Evolutionary conservation across 192 early-diverging fungal genomes (phyloP).

Genomic region (Entophlyctis helioformis): DNA sequence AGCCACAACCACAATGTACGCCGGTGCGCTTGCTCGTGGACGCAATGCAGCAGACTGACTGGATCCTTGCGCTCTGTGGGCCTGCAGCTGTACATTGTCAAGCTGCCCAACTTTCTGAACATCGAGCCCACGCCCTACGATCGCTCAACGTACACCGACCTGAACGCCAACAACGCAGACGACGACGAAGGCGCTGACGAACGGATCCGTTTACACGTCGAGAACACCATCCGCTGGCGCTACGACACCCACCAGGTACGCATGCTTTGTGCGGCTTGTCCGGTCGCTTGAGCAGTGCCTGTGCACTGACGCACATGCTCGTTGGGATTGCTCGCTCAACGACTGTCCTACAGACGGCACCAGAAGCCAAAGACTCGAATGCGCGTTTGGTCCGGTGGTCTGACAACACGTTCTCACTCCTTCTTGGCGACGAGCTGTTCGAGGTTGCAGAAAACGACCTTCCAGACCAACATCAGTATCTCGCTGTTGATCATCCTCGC

Average conservation of each 20-base stretch:
- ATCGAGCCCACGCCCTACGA: slow-evolving; percentile 55
- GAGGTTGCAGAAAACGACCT: slow-evolving; percentile 44
- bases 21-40: too few relatives aligned
- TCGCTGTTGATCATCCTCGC: slow-evolving; percentile 39
- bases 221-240: slow-evolving; percentile 73
- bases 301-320: not conserved
- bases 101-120: slow-evolving; percentile 54
- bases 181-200: slow-evolving; percentile 22
- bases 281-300: not conserved
- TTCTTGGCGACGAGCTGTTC: slow-evolving; percentile 64
- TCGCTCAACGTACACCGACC: slow-evolving; percentile 32
- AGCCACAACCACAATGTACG: too few relatives aligned
- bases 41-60: too few relatives aligned
- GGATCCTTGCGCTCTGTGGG: too few relatives aligned
- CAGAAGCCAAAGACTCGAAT: slow-evolving; percentile 52
- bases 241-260: slow-evolving; percentile 9
- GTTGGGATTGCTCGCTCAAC: not conserved
- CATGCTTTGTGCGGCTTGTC: not conserved
- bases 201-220: slow-evolving; percentile 37
- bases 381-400: slow-evolving; percentile 67
- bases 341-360: too few relatives aligned
- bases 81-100: too few relatives aligned
- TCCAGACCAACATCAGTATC: slow-evolving; percentile 58
- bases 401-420: slow-evolving; percentile 58
- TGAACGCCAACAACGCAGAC: not conserved